Evolutionary conservation across 2,329 filamentous ascomycete genomes (phyloP).

Genomic region (Fusarium sp.): DNA sequence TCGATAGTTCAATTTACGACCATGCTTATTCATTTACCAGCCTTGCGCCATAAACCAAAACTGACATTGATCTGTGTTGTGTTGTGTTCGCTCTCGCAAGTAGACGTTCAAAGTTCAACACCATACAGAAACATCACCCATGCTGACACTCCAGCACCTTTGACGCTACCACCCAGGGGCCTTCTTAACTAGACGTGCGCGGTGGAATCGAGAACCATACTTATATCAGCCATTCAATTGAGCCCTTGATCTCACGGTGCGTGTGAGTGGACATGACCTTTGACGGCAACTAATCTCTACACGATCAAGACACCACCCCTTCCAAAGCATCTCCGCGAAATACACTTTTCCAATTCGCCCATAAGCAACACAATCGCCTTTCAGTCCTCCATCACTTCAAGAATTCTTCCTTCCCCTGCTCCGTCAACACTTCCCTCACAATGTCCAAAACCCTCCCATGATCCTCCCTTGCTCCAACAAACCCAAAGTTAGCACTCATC

Average conservation of each 20-base stretch:
- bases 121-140: neutral
- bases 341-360: neutral
- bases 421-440: conserved; percentile 78
- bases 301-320: neutral
- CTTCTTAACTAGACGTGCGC: accelerated
- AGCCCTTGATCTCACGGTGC: neutral
- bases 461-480: conserved; percentile 61
- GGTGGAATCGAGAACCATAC: accelerated
- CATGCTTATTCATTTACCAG: neutral
- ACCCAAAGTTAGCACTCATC: conserved; percentile 63
- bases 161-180: accelerated
- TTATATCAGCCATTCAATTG: neutral
- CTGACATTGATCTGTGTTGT: neutral
- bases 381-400: conserved; percentile 1
- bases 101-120: neutral
- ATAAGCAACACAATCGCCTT: neutral
- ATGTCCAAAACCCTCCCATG: conserved; percentile 64
- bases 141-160: too few relatives aligned
- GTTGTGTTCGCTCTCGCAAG: neutral
- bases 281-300: neutral
- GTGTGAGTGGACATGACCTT: neutral
- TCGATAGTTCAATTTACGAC: neutral
- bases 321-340: neutral
- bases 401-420: conserved; percentile 44
- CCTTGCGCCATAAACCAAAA: accelerated